Percentiles rank a stretch among this genome's conserved stretches.
Conservation (phyloP, 1,139 yeast species). For the Debaryomyces udenii region DNA sequence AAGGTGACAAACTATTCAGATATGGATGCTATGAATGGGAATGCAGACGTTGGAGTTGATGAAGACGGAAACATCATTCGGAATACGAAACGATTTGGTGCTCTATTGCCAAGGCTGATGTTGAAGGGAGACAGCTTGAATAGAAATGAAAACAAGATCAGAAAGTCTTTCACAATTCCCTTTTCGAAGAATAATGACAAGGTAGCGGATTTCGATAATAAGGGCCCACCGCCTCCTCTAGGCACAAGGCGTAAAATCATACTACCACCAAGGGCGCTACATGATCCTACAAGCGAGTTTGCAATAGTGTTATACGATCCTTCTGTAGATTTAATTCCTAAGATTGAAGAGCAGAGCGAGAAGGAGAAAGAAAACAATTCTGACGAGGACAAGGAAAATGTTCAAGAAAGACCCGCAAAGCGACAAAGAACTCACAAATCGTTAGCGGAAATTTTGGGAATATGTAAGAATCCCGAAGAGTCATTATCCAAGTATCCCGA, state of each 20-base stretch:
- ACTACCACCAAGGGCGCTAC: conserved; percentile 83
- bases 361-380: conserved; percentile 21
- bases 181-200: conserved; percentile 39
- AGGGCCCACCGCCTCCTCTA: conserved; percentile 70
- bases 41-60: conserved; percentile 25
- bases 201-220: conserved; percentile 21
- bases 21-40: conserved; percentile 20
- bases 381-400: conserved; percentile 22
- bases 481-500: conserved; percentile 61
- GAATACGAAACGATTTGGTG: conserved; percentile 45
- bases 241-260: conserved; percentile 76
- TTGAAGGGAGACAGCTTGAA: conserved; percentile 33
- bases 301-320: conserved; percentile 97
- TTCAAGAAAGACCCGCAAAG: conserved; percentile 19
- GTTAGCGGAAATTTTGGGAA: conserved; percentile 80
- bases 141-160: conserved; percentile 37
- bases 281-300: conserved; percentile 90
- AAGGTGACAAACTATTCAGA: conserved; percentile 35
- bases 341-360: conserved; percentile 39
- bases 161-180: conserved; percentile 54
- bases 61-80: conserved; percentile 30
- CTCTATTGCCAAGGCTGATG: conserved; percentile 49
- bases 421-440: conserved; percentile 54
- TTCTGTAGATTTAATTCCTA: conserved; percentile 71
- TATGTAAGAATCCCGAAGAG: conserved; percentile 55